Conservation (phyloP, 208 protist genomes). For the Trypanosoma conorhini region DNA sequence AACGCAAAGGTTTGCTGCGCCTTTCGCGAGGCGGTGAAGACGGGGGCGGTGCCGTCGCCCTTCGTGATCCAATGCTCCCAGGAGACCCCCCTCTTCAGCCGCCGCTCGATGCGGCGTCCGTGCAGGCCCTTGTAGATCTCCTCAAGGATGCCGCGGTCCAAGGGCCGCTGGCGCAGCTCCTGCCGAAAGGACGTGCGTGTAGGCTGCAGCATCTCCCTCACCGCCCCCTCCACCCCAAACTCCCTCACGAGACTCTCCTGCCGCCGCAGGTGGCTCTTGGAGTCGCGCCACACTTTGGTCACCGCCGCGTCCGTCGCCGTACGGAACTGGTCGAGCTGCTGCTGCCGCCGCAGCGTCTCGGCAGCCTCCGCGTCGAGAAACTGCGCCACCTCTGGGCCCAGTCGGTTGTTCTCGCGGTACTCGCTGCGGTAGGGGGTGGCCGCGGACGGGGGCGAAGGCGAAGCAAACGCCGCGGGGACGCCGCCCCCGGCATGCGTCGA, state of each 20-base stretch:
- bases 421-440: conserved; percentile 15
- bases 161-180: conserved; percentile 69
- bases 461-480: not conserved
- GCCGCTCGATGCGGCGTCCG: conserved; percentile 78
- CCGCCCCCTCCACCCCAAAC: conserved; percentile 79
- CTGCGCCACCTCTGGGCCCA: conserved; percentile 29
- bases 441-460: not conserved
- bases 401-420: conserved; percentile 33
- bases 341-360: conserved; percentile 53
- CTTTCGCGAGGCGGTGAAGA: conserved; percentile 79
- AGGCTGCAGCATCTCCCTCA: conserved; percentile 69
- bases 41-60: conserved; percentile 86
- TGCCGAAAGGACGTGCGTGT: conserved; percentile 60
- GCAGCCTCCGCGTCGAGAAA: conserved; percentile 48
- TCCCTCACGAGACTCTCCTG: conserved; percentile 70
- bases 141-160: conserved; percentile 87
- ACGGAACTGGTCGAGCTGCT: conserved; percentile 53
- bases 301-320: conserved; percentile 29
- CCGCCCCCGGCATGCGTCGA: not conserved
- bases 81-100: conserved; percentile 77
- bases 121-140: conserved; percentile 89
- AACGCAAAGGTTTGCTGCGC: conserved; percentile 89
- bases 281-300: conserved; percentile 64
- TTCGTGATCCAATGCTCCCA: conserved; percentile 93
- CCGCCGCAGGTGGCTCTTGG: conserved; percentile 72